Percentiles rank a stretch among this genome's conserved stretches.
These are phyloP conservation scores for Stemphylium beticola DNA, from an alignment of 2,329 filamentous ascomycete species.

Conservation along the genomic window DNA sequence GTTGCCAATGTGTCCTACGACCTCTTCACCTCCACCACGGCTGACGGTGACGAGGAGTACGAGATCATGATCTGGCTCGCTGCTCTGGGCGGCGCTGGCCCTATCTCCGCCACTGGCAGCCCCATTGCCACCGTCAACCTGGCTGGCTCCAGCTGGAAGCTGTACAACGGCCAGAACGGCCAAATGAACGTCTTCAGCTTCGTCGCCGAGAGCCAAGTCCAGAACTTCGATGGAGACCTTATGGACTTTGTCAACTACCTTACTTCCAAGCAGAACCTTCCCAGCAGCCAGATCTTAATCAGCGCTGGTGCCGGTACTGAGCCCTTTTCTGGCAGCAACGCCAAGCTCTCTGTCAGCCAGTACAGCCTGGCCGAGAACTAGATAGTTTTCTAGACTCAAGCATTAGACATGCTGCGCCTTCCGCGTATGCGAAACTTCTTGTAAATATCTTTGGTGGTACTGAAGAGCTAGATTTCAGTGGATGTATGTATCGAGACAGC, in stretches of 20 bases:
- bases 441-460: neutral
- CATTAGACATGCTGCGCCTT: neutral
- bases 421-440: neutral
- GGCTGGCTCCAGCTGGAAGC: slow-evolving; percentile 61
- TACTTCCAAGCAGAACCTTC: slow-evolving; percentile 55
- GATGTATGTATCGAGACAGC: neutral
- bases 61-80: slow-evolving; percentile 73
- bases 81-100: slow-evolving; percentile 63
- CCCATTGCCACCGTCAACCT: slow-evolving; percentile 62
- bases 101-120: slow-evolving; percentile 63
- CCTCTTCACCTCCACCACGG: slow-evolving; percentile 62
- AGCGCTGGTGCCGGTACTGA: slow-evolving; percentile 63
- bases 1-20: slow-evolving; percentile 68
- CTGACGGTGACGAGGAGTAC: slow-evolving; percentile 57
- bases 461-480: neutral
- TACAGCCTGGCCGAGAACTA: slow-evolving; percentile 46
- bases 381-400: neutral
- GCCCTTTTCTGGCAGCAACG: slow-evolving; percentile 60
- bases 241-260: slow-evolving; percentile 65
- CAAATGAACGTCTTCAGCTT: slow-evolving; percentile 67
- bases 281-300: slow-evolving; percentile 59
- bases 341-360: slow-evolving; percentile 51
- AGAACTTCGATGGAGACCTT: slow-evolving; percentile 63
- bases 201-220: slow-evolving; percentile 56
- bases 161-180: slow-evolving; percentile 68